A percentile compares a stretch with the other conserved stretches of the same genome.
Evolutionary conservation across 495 filamentous ascomycete genomes (phyloP).

Genomic region (Podospora appendiculata): DNA sequence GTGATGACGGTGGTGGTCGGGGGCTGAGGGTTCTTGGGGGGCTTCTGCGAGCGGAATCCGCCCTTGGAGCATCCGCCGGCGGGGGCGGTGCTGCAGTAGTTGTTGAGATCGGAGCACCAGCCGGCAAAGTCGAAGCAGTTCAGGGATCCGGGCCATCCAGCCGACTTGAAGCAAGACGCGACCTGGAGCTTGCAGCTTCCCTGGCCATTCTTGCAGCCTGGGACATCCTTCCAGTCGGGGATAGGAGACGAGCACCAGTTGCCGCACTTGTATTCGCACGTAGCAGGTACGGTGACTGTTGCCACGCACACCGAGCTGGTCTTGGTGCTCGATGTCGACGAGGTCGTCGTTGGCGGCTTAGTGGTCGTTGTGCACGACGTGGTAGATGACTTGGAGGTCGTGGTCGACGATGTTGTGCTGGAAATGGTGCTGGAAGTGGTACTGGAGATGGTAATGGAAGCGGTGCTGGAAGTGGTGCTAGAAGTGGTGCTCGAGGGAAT

Average conservation of each 20-base stretch:
- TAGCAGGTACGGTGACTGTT: constrained; percentile 30
- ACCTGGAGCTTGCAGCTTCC: constrained; percentile 34
- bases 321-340: constrained; percentile 15
- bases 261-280: constrained; percentile 43
- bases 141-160: constrained; percentile 37
- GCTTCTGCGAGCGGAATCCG: constrained; percentile 25
- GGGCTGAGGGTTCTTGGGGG: constrained; percentile 19
- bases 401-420: constrained; percentile 11
- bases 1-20: constrained; percentile 22
- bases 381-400: not conserved
- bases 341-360: constrained; percentile 12
- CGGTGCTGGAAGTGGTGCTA: constrained; percentile 1
- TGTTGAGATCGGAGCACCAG: constrained; percentile 33
- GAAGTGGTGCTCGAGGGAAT: constrained; percentile 5
- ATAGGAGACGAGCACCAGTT: constrained; percentile 43
- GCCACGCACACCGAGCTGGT: constrained; percentile 30
- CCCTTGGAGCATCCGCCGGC: constrained; percentile 1
- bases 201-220: constrained; percentile 26
- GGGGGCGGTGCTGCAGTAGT: constrained; percentile 26
- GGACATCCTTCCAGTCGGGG: constrained; percentile 32
- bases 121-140: constrained; percentile 34
- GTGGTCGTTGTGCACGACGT: constrained; percentile 9
- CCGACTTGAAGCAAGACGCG: constrained; percentile 39
- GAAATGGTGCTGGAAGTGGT: constrained; percentile 10
- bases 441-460: constrained; percentile 1